phyloP scores from a whole-genome alignment of 495 filamentous ascomycete genomes.

The Bathelium albidoporum region DNA sequence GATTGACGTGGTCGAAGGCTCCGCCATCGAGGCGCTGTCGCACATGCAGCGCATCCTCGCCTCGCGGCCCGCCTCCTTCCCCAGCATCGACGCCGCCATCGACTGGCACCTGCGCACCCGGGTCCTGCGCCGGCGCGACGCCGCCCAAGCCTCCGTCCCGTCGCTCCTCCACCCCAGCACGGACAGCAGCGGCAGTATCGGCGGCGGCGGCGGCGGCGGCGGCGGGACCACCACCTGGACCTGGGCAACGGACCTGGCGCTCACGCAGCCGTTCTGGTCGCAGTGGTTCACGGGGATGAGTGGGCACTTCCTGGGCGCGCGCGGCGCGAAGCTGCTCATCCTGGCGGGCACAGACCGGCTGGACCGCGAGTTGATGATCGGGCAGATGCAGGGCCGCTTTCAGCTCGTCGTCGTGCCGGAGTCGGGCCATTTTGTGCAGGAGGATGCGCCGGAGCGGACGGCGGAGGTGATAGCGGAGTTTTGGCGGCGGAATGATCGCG shows the following conservation, averaged over 20 bases:
- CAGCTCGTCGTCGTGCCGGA: constrained; percentile 90
- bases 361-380: constrained; percentile 92
- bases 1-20: constrained; percentile 88
- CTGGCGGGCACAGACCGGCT: constrained; percentile 89
- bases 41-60: constrained; percentile 88
- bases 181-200: constrained; percentile 31
- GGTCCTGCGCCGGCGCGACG: constrained; percentile 71
- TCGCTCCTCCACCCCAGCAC: constrained; percentile 51
- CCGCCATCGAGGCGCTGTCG: constrained; percentile 82
- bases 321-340: constrained; percentile 80
- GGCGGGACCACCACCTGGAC: too few relatives aligned
- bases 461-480: constrained; percentile 73
- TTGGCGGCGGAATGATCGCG: constrained; percentile 78
- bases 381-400: constrained; percentile 99
- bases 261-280: constrained; percentile 87
- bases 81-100: constrained; percentile 63
- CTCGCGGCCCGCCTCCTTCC: constrained; percentile 70
- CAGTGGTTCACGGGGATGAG: constrained; percentile 86
- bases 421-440: constrained; percentile 92
- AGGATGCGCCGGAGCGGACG: constrained; percentile 83
- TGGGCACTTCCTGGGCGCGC: constrained; percentile 72
- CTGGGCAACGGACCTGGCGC: constrained; percentile 77
- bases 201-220: too few relatives aligned
- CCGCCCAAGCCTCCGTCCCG: constrained; percentile 80
- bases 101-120: constrained; percentile 92